Evolutionary conservation across 345 rosid genomes (phyloP).

Genomic region (Acer negundo): DNA sequence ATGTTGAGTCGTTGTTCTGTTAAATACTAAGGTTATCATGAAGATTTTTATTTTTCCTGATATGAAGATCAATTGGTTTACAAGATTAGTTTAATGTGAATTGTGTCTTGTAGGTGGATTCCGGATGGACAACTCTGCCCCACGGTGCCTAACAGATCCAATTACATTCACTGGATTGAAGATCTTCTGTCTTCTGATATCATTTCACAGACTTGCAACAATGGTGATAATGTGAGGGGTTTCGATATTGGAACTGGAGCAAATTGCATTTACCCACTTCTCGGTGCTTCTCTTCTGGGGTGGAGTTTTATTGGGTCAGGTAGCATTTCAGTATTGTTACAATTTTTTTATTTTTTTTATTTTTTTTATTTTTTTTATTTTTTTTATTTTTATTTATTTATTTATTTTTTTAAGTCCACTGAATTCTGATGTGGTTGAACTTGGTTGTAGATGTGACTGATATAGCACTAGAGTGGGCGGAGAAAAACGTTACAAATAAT

Average conservation of each 20-base stretch:
- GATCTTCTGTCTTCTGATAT: conserved; percentile 73
- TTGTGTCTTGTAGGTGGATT: conserved; percentile 70
- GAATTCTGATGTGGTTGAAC: conserved; percentile 18
- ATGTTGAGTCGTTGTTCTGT: too few relatives aligned
- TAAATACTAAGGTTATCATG: background rate
- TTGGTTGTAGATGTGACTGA: conserved; percentile 68
- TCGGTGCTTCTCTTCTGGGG: conserved; percentile 78
- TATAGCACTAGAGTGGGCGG: conserved; percentile 93
- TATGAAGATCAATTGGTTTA: background rate
- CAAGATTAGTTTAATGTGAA: conserved; percentile 5
- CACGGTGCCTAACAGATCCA: conserved; percentile 88
- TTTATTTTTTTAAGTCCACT: background rate
- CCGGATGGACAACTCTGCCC: conserved; percentile 97
- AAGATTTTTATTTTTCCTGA: background rate
- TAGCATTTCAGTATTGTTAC: conserved; percentile 22
- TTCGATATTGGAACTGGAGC: conserved; percentile 98
- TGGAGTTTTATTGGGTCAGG: conserved; percentile 92
- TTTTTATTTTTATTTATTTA: background rate
- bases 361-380: background rate
- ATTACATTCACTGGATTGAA: conserved; percentile 92
- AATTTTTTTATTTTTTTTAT: background rate
- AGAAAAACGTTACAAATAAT: conserved; percentile 69
- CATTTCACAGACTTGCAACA: conserved; percentile 35
- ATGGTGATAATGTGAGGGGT: conserved; percentile 54
- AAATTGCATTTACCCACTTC: conserved; percentile 92